Evolutionary conservation across 202 grass and related monocot species (phyloP), one percentile per base, ranked within the genome.

Genomic region (Schoenoplectus tabernaemontani): DNA sequence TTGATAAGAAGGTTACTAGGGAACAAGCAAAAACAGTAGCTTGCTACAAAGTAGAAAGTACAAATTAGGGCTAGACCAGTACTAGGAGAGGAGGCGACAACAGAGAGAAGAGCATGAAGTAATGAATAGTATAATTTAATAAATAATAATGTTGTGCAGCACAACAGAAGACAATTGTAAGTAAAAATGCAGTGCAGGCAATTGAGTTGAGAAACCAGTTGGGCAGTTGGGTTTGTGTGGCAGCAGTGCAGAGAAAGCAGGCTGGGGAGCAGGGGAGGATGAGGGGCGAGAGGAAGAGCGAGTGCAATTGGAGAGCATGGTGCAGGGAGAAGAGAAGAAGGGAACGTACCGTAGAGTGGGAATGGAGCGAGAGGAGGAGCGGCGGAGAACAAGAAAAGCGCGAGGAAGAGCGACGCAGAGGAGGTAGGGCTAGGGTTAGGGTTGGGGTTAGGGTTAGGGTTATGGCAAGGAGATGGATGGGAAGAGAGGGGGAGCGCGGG

Each of bases 391-490:
- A n/a, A n/a, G n/a, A n/a, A n/a, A n/a, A n/a, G n/a, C n/a, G n/a
- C n/a, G n/a, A n/a, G n/a, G 30, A 13, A 13, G 16, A 53, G 50
- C 3, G 53, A 20, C 2, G 50, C 38, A 34, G 20, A 44, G 78
- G 79, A 26, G 51, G 69, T n/a, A n/a, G n/a, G n/a, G n/a, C n/a
- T 90, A 87, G 85, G 87, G 87, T 89, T 89, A 93, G 90, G 90
- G 87, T 60, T 90, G 90, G 87, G 90, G 85, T n/a, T n/a, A n/a
- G n/a, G n/a, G n/a, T 93, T 93, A 90, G 87, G 90, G 87, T 64
- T 80, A 62, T 36, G 58, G 43, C 23, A 32, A 47, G 39, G 78
- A 51, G 7, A 23, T 12, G 78, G 39, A 23, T 5, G 30, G 11
- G 11, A 5, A 2, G 9, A 10, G 12, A 4, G 34, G 7, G 36